Conservation (phyloP, 108 stramenopile genomes). For the Thalassiosira profunda region DNA sequence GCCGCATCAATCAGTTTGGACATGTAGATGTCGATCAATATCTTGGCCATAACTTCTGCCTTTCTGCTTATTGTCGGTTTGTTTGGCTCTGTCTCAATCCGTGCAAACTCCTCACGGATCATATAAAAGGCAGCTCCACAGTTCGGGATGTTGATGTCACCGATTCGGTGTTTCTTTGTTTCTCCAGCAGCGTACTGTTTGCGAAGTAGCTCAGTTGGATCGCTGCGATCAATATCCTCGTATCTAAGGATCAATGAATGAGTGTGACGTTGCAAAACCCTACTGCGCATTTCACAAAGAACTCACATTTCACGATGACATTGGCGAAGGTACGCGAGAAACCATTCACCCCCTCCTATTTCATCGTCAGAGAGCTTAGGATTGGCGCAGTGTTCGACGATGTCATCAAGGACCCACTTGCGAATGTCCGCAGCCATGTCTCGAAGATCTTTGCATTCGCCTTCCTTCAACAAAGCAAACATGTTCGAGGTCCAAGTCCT, state of each 20-base stretch:
- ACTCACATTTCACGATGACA: conserved; percentile 48
- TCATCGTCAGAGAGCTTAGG: conserved; percentile 46
- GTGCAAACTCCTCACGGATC: conserved; percentile 17
- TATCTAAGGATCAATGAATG: conserved; percentile 15
- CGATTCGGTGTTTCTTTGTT: conserved; percentile 45
- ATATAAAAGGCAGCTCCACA: conserved; percentile 26
- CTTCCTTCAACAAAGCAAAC: conserved; percentile 13
- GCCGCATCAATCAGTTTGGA: conserved; percentile 39
- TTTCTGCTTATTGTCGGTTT: conserved; percentile 10
- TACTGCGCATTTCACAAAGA: too few relatives aligned
- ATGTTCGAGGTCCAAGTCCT: conserved; percentile 34
- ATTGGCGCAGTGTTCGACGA: conserved; percentile 23
- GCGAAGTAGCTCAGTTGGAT: conserved; percentile 33
- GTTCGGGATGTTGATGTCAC: conserved; percentile 39
- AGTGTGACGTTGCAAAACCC: too few relatives aligned
- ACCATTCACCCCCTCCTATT: conserved; percentile 53
- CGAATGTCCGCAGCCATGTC: conserved; percentile 16
- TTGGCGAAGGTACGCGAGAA: conserved; percentile 41
- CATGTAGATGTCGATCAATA: conserved; percentile 51
- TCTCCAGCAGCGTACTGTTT: conserved; percentile 33
- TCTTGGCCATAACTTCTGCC: conserved; percentile 48
- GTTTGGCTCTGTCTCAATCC: not conserved
- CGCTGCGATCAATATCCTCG: conserved; percentile 45
- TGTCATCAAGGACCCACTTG: conserved; percentile 28
- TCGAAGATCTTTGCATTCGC: not conserved